Evolutionary conservation across 768 basidiomycete genomes (phyloP), one percentile per base, ranked within the genome.

Genomic region (Kondoa subrosea): DNA sequence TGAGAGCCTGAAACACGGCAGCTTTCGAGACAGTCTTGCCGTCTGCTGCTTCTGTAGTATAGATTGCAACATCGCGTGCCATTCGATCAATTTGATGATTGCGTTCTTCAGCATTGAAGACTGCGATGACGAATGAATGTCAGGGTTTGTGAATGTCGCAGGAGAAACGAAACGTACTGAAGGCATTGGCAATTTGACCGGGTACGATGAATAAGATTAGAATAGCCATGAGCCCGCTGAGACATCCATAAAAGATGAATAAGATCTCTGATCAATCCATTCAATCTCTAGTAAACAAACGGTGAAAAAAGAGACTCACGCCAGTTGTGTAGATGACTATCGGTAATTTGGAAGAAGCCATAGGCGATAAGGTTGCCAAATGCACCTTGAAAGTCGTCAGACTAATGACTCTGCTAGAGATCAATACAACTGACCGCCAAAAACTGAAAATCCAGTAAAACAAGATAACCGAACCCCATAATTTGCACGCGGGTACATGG

Each of bases 241-340:
- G 15, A 40, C 32, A 16, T 2, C 68, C 68, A 2, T 70, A 21
- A n/a, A 69, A 15, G 56, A 69, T 29, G 66, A 69, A 69, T 29
- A 69, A 25, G 2, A 34, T 1, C 29, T 69, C n/a, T n/a, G n/a
- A n/a, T n/a, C n/a, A n/a, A n/a, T n/a, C n/a, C n/a, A n/a, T n/a
- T n/a, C n/a, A n/a, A n/a, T n/a, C n/a, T n/a, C n/a, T n/a, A n/a
- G n/a, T n/a, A n/a, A n/a, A n/a, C n/a, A n/a, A n/a, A n/a, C n/a
- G n/a, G n/a, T n/a, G n/a, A n/a, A n/a, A n/a, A n/a, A n/a, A n/a
- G n/a, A n/a, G n/a, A n/a, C n/a, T n/a, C n/a, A n/a, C n/a, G 68
- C 57, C 66, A 69, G 8, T n/a, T 31, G 1, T 57, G 3, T 32
- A 2, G 16, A 14, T 50, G 31, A 12, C 4, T 4, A 64, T 66